Conservation (phyloP, 2,329 filamentous ascomycete species). For the Penicillium sp. region DNA sequence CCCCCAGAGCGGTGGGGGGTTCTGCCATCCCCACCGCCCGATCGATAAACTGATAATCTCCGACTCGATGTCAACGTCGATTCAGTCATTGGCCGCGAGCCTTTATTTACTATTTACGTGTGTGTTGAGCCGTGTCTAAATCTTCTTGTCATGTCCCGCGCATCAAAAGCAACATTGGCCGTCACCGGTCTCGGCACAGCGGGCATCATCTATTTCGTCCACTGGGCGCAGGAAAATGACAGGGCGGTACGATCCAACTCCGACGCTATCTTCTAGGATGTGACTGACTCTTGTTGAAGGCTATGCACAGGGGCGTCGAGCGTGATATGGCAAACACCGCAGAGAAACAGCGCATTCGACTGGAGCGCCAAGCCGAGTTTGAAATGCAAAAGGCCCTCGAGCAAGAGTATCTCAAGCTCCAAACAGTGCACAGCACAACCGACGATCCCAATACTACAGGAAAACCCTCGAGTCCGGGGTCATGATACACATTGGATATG, state of each 20-base stretch:
- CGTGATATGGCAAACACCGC: constrained; percentile 66
- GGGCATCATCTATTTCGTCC: constrained; percentile 79
- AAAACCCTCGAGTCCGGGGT: constrained; percentile 20
- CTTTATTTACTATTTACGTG: background rate
- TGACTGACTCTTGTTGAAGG: constrained; percentile 47
- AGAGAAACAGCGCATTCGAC: constrained; percentile 86
- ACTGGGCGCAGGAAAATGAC: constrained; percentile 83
- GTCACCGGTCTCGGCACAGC: constrained; percentile 75
- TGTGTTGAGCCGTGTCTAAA: background rate
- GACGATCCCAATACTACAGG: constrained; percentile 23
- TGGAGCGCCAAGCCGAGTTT: constrained; percentile 90
- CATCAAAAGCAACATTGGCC: constrained; percentile 81
- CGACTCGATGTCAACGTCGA: constrained; percentile 12
- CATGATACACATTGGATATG: constrained; percentile 17
- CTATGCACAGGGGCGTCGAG: constrained; percentile 93
- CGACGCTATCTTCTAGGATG: background rate
- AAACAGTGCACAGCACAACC: constrained; percentile 66
- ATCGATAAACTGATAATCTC: constrained; percentile 26
- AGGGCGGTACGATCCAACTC: constrained; percentile 64
- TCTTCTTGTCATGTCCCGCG: constrained; percentile 72
- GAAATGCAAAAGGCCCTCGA: constrained; percentile 86
- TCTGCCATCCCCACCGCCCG: constrained; percentile 37
- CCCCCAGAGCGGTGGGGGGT: constrained; percentile 35
- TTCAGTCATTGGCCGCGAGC: background rate
- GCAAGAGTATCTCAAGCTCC: constrained; percentile 84